These are phyloP conservation scores for Saturnispora saitoi DNA, from an alignment of 805 yeast species.

Conservation along the genomic window DNA sequence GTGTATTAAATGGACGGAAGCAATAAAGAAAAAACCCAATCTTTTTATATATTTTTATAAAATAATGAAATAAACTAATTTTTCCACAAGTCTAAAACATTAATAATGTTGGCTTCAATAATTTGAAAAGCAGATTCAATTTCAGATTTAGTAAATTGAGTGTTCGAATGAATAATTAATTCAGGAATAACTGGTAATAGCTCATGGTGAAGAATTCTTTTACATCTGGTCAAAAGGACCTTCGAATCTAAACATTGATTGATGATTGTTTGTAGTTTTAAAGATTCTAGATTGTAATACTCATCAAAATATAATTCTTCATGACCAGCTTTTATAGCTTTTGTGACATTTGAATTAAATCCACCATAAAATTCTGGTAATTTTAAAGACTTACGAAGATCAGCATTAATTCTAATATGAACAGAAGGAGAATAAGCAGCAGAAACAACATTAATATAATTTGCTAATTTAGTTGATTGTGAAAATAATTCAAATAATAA, in stretches of 20 bases:
- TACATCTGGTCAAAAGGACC: conserved; percentile 45
- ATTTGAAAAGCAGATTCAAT: conserved; percentile 34
- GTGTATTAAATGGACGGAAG: neutral
- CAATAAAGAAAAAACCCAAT: neutral
- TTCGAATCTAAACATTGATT: conserved; percentile 44
- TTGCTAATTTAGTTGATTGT: conserved; percentile 29
- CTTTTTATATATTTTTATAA: neutral
- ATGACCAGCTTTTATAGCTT: conserved; percentile 38
- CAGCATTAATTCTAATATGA: conserved; percentile 51
- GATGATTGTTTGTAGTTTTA: conserved; percentile 57
- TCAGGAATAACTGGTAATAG: conserved; percentile 59
- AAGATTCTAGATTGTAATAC: conserved; percentile 44
- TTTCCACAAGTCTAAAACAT: conserved; percentile 8
- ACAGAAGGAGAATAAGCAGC: conserved; percentile 54
- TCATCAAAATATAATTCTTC: conserved; percentile 35
- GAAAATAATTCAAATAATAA: conserved; percentile 34
- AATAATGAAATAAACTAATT: neutral
- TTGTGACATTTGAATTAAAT: conserved; percentile 30
- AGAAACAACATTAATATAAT: conserved; percentile 46
- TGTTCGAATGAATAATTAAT: conserved; percentile 42
- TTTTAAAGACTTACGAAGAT: conserved; percentile 34
- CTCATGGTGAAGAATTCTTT: conserved; percentile 69
- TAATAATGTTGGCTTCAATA: conserved; percentile 26
- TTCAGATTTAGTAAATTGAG: conserved; percentile 38
- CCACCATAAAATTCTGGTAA: conserved; percentile 47